phyloP scores from a whole-genome alignment of 2,329 filamentous ascomycete genomes.

The Magnaporthales sp. region DNA sequence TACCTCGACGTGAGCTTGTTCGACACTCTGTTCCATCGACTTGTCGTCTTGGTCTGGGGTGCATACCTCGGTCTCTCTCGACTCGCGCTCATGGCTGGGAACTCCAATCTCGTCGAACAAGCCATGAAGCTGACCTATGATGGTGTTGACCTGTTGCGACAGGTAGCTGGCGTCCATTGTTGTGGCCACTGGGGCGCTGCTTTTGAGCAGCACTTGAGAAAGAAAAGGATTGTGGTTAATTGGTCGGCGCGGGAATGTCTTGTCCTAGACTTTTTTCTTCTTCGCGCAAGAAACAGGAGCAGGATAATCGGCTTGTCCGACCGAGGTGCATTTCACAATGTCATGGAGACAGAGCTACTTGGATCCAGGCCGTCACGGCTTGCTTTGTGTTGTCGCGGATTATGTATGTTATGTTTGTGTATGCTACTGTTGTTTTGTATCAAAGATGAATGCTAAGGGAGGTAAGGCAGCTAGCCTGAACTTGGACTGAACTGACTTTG shows the following conservation, averaged over 20 bases:
- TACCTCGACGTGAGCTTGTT: background rate
- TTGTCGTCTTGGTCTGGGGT: slow-evolving; percentile 6
- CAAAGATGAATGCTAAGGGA: background rate
- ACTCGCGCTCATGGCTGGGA: slow-evolving; percentile 84
- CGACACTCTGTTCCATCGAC: slow-evolving; percentile 7
- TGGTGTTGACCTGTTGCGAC: slow-evolving; percentile 89
- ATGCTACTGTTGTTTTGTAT: background rate
- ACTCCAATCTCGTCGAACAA: slow-evolving; percentile 98
- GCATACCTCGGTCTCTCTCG: slow-evolving; percentile 77
- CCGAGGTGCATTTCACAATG: background rate
- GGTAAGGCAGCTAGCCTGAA: background rate
- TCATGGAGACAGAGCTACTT: background rate
- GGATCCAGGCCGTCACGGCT: background rate
- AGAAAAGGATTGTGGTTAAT: background rate
- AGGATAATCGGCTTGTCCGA: background rate
- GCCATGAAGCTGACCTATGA: slow-evolving; percentile 85
- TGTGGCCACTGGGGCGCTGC: background rate
- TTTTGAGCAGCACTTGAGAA: background rate
- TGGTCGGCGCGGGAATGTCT: background rate
- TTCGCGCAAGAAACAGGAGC: background rate
- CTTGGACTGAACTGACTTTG: background rate
- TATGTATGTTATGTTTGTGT: background rate
- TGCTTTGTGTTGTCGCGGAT: background rate
- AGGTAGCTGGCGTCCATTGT: slow-evolving; percentile 85
- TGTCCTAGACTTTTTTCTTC: background rate